Evolutionary conservation across 73 alveolate genomes (phyloP).

Genomic region (Urostyla sp.): DNA sequence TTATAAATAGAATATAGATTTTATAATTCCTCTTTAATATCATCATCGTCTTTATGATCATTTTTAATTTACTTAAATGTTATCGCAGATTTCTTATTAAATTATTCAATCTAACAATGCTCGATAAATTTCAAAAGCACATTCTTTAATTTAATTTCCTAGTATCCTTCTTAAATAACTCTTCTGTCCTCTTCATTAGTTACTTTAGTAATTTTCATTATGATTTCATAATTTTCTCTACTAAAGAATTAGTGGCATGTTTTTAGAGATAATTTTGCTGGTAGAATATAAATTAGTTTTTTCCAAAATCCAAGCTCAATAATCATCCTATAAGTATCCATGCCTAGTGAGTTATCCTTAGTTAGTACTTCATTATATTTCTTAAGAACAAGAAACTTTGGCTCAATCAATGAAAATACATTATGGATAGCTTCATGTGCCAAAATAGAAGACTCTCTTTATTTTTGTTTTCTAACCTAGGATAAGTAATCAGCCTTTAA

Average conservation of each 20-base stretch:
- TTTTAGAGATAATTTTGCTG: conserved; percentile 54
- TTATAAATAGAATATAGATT: too few species aligned
- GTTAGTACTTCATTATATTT: conserved; percentile 54
- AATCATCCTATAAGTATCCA: conserved; percentile 50
- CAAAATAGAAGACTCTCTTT: conserved; percentile 70
- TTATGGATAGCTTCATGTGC: conserved; percentile 89
- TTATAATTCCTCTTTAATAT: too few species aligned
- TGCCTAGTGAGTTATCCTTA: conserved; percentile 57
- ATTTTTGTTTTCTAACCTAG: conserved; percentile 39
- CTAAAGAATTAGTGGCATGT: conserved; percentile 50
- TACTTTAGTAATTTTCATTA: background rate
- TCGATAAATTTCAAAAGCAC: background rate
- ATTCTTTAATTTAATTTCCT: background rate
- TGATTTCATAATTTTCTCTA: conserved; percentile 18
- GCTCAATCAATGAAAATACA: conserved; percentile 79
- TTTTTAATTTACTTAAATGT: too few species aligned
- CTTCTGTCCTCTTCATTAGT: background rate
- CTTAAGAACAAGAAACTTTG: conserved; percentile 72
- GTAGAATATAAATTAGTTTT: conserved; percentile 70
- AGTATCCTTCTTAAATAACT: background rate
- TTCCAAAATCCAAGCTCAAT: conserved; percentile 83
- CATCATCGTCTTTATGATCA: too few species aligned
- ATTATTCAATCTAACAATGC: too few species aligned
- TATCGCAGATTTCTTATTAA: too few species aligned
- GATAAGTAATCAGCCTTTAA: background rate